These are phyloP conservation scores for Neostapfia colusana DNA, from an alignment of 176 grass and related monocot genomes.

Conservation along the genomic window DNA sequence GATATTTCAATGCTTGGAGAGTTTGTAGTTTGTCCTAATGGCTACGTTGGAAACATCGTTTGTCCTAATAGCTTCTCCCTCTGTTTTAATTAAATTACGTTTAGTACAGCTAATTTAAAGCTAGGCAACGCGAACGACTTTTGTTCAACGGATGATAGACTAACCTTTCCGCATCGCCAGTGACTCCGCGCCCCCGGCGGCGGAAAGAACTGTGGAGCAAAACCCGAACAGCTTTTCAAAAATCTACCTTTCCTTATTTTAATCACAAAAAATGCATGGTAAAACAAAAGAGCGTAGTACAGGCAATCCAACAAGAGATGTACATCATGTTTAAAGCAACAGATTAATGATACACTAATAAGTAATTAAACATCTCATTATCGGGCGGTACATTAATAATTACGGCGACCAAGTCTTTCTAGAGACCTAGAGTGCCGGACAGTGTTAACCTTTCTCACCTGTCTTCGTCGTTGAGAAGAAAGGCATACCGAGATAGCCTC, in stretches of 20 bases:
- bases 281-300: neutral
- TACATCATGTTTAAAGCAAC: neutral
- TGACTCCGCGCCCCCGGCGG: neutral
- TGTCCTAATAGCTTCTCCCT: too few species aligned
- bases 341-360: neutral
- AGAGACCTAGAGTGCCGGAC: neutral
- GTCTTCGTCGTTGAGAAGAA: neutral
- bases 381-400: conserved; percentile 13
- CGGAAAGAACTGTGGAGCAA: too few species aligned
- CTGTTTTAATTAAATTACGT: too few species aligned
- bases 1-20: neutral
- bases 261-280: neutral
- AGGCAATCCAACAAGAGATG: neutral
- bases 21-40: neutral
- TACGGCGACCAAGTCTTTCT: neutral
- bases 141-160: too few species aligned
- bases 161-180: neutral
- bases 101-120: too few species aligned
- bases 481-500: too few species aligned
- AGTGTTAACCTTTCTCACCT: neutral
- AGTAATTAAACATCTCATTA: conserved; percentile 12
- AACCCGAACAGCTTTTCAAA: too few species aligned
- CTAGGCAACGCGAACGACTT: too few species aligned
- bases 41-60: too few species aligned
- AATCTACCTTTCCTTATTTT: neutral